A percentile compares a stretch with the other conserved stretches of the same genome.
These are phyloP conservation scores for Serpula lacrymans DNA, from an alignment of 768 basidiomycete genomes.

Conservation along the genomic window DNA sequence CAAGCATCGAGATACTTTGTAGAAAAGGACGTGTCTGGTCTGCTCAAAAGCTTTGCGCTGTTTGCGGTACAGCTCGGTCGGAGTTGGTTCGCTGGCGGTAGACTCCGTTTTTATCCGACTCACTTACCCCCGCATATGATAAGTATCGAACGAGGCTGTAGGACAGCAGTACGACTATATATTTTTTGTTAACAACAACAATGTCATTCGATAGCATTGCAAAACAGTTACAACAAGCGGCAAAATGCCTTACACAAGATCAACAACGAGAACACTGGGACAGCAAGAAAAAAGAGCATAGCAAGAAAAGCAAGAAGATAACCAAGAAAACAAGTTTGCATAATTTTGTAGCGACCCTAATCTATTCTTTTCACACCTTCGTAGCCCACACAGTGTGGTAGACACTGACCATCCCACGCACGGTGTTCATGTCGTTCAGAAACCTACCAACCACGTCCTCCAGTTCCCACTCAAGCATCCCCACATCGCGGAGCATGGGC, in stretches of 20 bases:
- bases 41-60: slow-evolving; percentile 5
- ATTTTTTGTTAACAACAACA: too few relatives aligned
- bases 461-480: slow-evolving; percentile 33
- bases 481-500: slow-evolving; percentile 42
- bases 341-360: neutral
- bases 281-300: neutral
- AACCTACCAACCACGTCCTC: slow-evolving; percentile 38
- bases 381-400: slow-evolving; percentile 50
- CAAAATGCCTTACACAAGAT: slow-evolving; percentile 1
- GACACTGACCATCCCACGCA: slow-evolving; percentile 45
- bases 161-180: too few relatives aligned
- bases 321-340: slow-evolving; percentile 2
- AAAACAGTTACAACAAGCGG: too few relatives aligned
- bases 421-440: slow-evolving; percentile 42
- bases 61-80: slow-evolving; percentile 16
- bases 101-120: slow-evolving; percentile 27
- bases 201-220: too few relatives aligned
- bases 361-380: slow-evolving; percentile 21
- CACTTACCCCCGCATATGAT: too few relatives aligned
- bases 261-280: neutral
- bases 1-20: slow-evolving; percentile 54
- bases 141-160: too few relatives aligned
- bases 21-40: slow-evolving; percentile 19
- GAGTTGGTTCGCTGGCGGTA: slow-evolving; percentile 21
- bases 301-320: slow-evolving; percentile 1